Conservation (phyloP, 2,329 filamentous ascomycete species). For the Fusarium napiforme region DNA sequence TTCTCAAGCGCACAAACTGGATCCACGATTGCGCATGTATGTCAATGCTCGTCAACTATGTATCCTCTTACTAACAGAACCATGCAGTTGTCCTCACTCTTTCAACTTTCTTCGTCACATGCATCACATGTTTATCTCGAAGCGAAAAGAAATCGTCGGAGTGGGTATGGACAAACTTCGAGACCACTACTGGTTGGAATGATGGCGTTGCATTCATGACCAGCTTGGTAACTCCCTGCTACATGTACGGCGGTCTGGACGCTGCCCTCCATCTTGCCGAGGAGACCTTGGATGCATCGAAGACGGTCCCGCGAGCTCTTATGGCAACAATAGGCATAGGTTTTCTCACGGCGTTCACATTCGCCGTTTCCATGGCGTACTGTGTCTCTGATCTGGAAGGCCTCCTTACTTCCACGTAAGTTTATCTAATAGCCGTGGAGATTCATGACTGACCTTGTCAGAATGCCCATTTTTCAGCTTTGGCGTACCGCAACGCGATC, state of each 20-base stretch:
- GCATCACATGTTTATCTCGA: background rate
- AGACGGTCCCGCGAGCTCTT: background rate
- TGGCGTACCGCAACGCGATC: background rate
- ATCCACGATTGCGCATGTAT: background rate
- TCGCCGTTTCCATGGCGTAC: background rate
- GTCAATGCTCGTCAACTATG: fast-evolving
- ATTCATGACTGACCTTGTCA: background rate
- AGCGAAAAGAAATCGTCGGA: background rate
- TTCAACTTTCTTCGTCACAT: background rate
- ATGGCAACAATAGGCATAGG: background rate
- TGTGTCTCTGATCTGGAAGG: background rate
- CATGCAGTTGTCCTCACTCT: background rate
- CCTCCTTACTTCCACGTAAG: background rate
- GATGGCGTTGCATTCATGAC: background rate
- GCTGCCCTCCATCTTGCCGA: background rate
- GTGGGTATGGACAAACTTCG: background rate
- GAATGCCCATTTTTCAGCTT: background rate
- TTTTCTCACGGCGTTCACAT: background rate
- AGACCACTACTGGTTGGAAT: background rate
- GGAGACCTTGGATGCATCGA: background rate
- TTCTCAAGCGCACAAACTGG: background rate
- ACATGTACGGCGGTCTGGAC: background rate
- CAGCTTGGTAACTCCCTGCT: background rate
- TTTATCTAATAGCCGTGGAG: too few species aligned
- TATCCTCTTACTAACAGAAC: too few species aligned